A percentile compares a stretch with the other conserved stretches of the same genome.
Evolutionary conservation across 2,329 filamentous ascomycete genomes (phyloP).

Genomic region (Westerdykella aurantiaca): DNA sequence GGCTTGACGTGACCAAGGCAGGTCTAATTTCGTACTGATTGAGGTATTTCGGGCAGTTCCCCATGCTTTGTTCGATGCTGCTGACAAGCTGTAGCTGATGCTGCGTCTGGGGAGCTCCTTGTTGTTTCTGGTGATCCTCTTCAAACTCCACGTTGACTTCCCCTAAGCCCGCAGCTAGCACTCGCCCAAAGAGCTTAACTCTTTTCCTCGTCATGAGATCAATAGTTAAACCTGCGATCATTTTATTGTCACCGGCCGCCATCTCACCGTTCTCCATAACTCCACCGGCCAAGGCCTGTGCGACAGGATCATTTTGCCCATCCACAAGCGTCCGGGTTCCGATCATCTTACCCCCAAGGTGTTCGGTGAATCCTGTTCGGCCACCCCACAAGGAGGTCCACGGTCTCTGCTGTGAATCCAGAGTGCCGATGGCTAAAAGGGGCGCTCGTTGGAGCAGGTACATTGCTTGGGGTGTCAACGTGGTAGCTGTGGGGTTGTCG

Average conservation of each 20-base stretch:
- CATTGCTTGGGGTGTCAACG: constrained; percentile 57
- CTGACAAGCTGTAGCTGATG: constrained; percentile 56
- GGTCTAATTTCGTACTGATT: constrained; percentile 63
- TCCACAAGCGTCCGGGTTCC: constrained; percentile 60
- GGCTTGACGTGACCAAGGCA: constrained; percentile 49
- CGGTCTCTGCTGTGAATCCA: constrained; percentile 59
- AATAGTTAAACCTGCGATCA: constrained; percentile 59
- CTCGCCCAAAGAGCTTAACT: constrained; percentile 66
- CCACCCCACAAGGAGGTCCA: constrained; percentile 82
- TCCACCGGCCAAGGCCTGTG: constrained; percentile 54
- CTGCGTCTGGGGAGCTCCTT: constrained; percentile 11
- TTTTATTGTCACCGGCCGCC: constrained; percentile 37
- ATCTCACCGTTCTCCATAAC: constrained; percentile 41
- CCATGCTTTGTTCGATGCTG: constrained; percentile 63
- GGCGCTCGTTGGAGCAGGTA: constrained; percentile 58
- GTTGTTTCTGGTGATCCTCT: constrained; percentile 17
- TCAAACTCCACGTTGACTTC: constrained; percentile 27
- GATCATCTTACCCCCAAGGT: constrained; percentile 58
- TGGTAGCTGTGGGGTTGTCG: constrained; percentile 62
- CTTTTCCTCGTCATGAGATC: constrained; percentile 63
- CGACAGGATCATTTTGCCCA: constrained; percentile 61
- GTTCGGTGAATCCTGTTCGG: constrained; percentile 59
- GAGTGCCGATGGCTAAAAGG: constrained; percentile 65
- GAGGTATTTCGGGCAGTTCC: constrained; percentile 84
- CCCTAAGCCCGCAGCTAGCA: constrained; percentile 58